Base-by-base conservation (phyloP, 768 basidiomycete species). In the Mycena alexandri region DNA sequence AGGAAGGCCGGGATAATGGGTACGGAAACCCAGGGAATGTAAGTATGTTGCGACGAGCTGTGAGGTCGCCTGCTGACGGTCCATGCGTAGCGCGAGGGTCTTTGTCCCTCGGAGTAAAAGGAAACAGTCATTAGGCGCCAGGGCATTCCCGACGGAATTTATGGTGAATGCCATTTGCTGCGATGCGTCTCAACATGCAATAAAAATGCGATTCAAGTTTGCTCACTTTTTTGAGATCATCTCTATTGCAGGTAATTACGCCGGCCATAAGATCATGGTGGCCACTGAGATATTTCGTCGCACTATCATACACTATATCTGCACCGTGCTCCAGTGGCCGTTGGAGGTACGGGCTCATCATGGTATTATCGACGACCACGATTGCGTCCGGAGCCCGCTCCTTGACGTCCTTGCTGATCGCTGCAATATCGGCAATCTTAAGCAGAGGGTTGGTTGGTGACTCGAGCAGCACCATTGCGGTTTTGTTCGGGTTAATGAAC, bases 181-280 rank as follows among this genome's bases (percentile, higher is more conserved):
- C 24, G 57, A 61, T 24, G 13, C 16, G 36, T 52, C 65, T 55
- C 69, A 70, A 56, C 67, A 46, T 14, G 17, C 19, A 47, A 24
- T 2, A 19, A 19, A n/a, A 42, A 21, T 51, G 48, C 61, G 34
- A 16, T 54, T 33, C 17, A 2, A 24, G 34, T 34, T 43, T 12
- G 24, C 81, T 41, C 68, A 92, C 92, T 86, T 96, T 93, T 65
- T 93, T 93, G 55, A 98, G 74, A 72, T 98, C 96, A 62, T 96
- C 95, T 56, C 93, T 84, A 80, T 96, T 93, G 81, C 96, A 98
- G 29, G 90, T 91, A 70, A 99, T 93, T 50, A 94, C 90, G 65
- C 98, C 98, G 0, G 98, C 97, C 98, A 99, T 99, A 70, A 99
- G 89, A 77, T 99, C 98, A 79, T 99, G 98, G 75, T 99, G 98